Conservation (phyloP, 2,329 filamentous ascomycete species). For the Fusarium secorum region DNA sequence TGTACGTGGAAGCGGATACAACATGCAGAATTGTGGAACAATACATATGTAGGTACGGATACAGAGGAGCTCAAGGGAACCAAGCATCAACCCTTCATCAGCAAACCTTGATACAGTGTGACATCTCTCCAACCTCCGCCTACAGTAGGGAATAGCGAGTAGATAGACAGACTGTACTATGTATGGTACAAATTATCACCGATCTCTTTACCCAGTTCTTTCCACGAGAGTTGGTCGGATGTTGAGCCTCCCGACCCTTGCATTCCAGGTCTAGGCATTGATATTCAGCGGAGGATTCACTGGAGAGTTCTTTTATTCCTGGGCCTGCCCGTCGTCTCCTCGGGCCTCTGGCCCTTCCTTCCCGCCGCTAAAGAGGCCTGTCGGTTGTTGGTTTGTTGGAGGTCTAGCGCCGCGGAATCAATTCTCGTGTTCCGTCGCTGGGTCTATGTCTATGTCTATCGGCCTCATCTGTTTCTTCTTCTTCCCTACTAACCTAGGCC, state of each 20-base stretch:
- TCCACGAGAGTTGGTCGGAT: slow-evolving; percentile 6
- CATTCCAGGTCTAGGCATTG: neutral
- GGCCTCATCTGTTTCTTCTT: slow-evolving; percentile 11
- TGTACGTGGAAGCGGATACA: slow-evolving; percentile 14
- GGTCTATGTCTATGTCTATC: neutral
- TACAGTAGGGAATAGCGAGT: neutral
- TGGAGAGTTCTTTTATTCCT: neutral
- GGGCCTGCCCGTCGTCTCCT: slow-evolving; percentile 14
- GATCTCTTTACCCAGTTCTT: slow-evolving; percentile 7
- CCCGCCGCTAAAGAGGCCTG: slow-evolving; percentile 35
- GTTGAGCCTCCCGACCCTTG: slow-evolving; percentile 27
- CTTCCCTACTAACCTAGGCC: neutral
- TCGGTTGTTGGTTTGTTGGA: slow-evolving; percentile 20
- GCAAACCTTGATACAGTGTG: neutral
- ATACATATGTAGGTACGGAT: neutral
- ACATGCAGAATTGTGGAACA: slow-evolving; percentile 4
- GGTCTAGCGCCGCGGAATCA: slow-evolving; percentile 33
- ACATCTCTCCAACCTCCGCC: neutral
- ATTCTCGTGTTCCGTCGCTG: slow-evolving; percentile 19
- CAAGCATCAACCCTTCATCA: slow-evolving; percentile 2
- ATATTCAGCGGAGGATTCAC: neutral
- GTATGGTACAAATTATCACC: neutral
- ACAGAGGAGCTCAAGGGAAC: slow-evolving; percentile 8
- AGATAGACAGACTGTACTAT: neutral
- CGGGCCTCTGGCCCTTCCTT: slow-evolving; percentile 28